Conservation (phyloP, 306 rosid genomes). For the Carpinus viminea region DNA sequence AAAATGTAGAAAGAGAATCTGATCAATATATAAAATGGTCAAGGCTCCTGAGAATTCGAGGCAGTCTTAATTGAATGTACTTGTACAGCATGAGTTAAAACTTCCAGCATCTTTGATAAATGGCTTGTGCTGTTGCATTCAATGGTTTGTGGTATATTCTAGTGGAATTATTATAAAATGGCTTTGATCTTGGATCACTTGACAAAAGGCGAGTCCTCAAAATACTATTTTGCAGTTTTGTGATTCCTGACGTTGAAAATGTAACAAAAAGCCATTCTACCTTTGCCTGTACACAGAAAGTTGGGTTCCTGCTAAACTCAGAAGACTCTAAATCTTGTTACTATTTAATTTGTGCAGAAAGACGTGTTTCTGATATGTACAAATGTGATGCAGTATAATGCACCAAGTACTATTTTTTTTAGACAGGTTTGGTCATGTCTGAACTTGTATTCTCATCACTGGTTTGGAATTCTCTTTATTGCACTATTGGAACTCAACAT, state of each 20-base stretch:
- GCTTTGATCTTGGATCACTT: not conserved
- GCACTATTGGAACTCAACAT: slow-evolving; percentile 8
- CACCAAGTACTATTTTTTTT: slow-evolving; percentile 71
- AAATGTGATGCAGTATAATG: slow-evolving; percentile 91
- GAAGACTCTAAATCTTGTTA: slow-evolving; percentile 19
- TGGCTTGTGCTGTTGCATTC: not conserved
- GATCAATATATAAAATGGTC: too few relatives aligned
- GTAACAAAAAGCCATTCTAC: not conserved
- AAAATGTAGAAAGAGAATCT: not conserved
- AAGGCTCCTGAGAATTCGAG: not conserved
- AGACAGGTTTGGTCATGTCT: slow-evolving; percentile 72
- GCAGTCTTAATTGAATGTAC: not conserved
- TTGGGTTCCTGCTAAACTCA: not conserved
- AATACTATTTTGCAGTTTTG: too few relatives aligned
- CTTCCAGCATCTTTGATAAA: not conserved
- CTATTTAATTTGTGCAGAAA: slow-evolving; percentile 60
- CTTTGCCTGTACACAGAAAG: not conserved
- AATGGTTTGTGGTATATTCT: not conserved
- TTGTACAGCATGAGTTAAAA: not conserved
- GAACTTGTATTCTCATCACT: slow-evolving; percentile 10
- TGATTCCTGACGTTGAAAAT: too few relatives aligned
- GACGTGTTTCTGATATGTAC: slow-evolving; percentile 84
- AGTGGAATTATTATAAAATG: not conserved
- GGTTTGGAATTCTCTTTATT: slow-evolving; percentile 11
- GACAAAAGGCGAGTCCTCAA: too few relatives aligned